A percentile compares a stretch with the other conserved stretches of the same genome.
phyloP scores from a whole-genome alignment of 495 filamentous ascomycete genomes.

The Evernia prunastri region DNA sequence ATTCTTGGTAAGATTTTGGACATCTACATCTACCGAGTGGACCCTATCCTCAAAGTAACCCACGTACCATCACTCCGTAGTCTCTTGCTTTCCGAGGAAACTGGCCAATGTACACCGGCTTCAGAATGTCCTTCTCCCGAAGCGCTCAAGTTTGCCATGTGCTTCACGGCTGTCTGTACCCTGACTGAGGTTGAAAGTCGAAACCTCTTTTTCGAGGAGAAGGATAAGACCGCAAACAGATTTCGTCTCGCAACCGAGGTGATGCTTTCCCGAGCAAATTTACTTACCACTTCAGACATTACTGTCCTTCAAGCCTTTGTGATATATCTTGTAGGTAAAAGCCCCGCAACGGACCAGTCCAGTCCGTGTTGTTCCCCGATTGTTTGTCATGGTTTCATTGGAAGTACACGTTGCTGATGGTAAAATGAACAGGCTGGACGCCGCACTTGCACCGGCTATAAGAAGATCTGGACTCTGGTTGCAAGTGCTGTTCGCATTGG shows the following conservation, averaged over 20 bases:
- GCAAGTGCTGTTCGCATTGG: slow-evolving; percentile 14
- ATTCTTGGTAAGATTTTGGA: not conserved
- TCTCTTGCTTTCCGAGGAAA: not conserved
- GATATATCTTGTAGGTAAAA: slow-evolving; percentile 19
- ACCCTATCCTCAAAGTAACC: slow-evolving; percentile 10
- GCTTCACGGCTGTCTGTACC: slow-evolving; percentile 16
- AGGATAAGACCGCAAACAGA: not conserved
- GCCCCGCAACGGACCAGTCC: not conserved
- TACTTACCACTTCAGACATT: slow-evolving; percentile 8
- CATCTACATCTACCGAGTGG: slow-evolving; percentile 16
- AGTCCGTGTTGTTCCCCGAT: not conserved
- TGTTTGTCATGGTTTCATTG: not conserved
- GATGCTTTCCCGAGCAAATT: slow-evolving; percentile 11
- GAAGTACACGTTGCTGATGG: not conserved
- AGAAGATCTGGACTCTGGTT: slow-evolving; percentile 11
- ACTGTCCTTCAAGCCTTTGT: slow-evolving; percentile 18
- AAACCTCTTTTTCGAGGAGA: not conserved
- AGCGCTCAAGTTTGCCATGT: slow-evolving; percentile 17
- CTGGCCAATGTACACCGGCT: not conserved
- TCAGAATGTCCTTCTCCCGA: not conserved
- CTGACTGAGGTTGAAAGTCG: slow-evolving; percentile 12
- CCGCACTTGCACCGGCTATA: slow-evolving; percentile 3
- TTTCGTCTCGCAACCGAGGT: slow-evolving; percentile 18
- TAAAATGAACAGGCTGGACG: slow-evolving; percentile 2
- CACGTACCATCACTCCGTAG: slow-evolving; percentile 6